A percentile compares a stretch with the other conserved stretches of the same genome.
Evolutionary conservation across 176 grass and related monocot species (phyloP).

Genomic region (Eragrostis nindensis): DNA sequence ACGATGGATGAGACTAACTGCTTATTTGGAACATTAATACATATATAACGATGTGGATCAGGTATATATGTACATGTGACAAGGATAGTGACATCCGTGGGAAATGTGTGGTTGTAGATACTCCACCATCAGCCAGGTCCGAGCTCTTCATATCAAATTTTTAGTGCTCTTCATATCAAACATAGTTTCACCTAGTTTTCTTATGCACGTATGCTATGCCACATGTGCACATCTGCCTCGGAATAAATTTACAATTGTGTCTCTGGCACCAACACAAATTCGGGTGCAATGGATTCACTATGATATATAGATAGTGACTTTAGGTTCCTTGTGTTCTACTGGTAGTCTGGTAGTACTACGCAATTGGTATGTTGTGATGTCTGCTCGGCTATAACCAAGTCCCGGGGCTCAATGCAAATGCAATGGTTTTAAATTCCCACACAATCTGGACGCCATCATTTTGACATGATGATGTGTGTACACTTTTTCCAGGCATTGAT

Average conservation of each 20-base stretch:
- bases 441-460: slow-evolving; percentile 48
- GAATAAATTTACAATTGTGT: background rate
- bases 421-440: slow-evolving; percentile 20
- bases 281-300: slow-evolving; percentile 38
- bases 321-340: slow-evolving; percentile 30
- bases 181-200: background rate
- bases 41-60: no score
- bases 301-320: slow-evolving; percentile 6
- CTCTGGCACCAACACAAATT: background rate
- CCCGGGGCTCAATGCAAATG: slow-evolving; percentile 49
- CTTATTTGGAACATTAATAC: no score
- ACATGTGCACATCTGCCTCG: slow-evolving; percentile 1
- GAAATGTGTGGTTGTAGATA: no score
- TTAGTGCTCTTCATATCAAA: no score
- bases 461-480: slow-evolving; percentile 34
- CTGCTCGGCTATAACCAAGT: slow-evolving; percentile 32
- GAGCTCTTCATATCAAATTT: no score
- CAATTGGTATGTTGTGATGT: slow-evolving; percentile 26
- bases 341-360: no score
- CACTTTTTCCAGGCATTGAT: slow-evolving; percentile 32
- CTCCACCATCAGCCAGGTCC: no score
- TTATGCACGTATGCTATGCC: background rate
- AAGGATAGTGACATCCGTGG: no score
- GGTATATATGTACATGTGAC: no score
- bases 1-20: no score